Evolutionary conservation across 495 filamentous ascomycete genomes (phyloP), one percentile per base, ranked within the genome.

Genomic region (Jackrogersella multiformis): DNA sequence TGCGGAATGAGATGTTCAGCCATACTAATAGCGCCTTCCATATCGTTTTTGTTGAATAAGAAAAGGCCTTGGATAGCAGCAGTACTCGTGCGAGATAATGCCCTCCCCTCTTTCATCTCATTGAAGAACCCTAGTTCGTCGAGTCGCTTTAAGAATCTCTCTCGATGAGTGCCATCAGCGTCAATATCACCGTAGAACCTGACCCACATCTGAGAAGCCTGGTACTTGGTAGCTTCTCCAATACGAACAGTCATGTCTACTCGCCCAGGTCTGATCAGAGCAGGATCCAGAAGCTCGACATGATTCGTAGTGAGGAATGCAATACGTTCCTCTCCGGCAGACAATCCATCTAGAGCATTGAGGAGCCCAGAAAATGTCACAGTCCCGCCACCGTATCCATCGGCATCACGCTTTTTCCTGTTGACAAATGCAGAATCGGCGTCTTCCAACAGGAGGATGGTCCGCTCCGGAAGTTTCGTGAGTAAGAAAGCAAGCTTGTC

Each of bases 281-380:
- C 95, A 64, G 88, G 87, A 70, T 99, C 95, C 1, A 99, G 85
- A 15, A 91, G 85, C 56, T 96, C 92, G 26, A 96, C 86, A 64
- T 97, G 92, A 67, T 99, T 99, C 18, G 95, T 99, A 4, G 95
- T 99, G 51, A 99, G 84, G 75, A 99, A 95, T 13, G 96, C 86
- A 54, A 99, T 89, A 13, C 95, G 85, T 77, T 98, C 93, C 70
- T 99, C 95, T 2, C 92, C 92, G 60, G 94, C 96, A n/a, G 94
- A 93, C 6, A 97, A 89, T 0, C 95, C 95, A 67, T 99, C 95
- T 12, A 99, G 79, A 0, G 96, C 93, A 77, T 99, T 99, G 60
- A 99, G 77, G 51, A 99, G 74, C 0, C 95, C 95, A 0, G 95
- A 97, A 74, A 97, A 97, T 0, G 95, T 99, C 44, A 99, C 95